phyloP scores from a whole-genome alignment of 2,329 filamentous ascomycete genomes.

The Coleophoma eucalyptorum region DNA sequence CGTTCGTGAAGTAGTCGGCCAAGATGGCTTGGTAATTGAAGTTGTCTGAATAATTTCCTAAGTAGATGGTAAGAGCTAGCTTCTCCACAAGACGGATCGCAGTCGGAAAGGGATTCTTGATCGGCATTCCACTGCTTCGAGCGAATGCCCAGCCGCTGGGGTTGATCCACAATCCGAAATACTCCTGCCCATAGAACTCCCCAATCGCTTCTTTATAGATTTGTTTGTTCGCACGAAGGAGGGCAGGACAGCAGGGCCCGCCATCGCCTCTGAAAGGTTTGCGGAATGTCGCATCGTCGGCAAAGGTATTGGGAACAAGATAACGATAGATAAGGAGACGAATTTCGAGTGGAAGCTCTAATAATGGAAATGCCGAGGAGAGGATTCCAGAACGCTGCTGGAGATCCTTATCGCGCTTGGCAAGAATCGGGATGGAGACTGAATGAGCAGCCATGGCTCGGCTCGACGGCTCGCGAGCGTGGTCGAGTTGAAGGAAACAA shows the following conservation, averaged over 20 bases:
- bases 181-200: background rate
- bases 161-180: background rate
- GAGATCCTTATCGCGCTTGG: background rate
- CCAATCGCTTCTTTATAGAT: background rate
- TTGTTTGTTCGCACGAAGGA: conserved; percentile 1
- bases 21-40: background rate
- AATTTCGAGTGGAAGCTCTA: background rate
- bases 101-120: background rate
- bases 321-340: background rate
- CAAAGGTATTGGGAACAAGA: background rate
- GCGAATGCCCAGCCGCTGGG: background rate
- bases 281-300: background rate
- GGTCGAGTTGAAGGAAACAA: too few species aligned
- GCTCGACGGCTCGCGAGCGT: too few species aligned
- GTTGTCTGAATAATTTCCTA: conserved; percentile 1
- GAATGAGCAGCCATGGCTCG: too few species aligned
- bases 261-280: background rate
- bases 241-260: background rate
- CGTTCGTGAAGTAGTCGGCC: background rate
- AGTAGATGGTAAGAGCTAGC: background rate
- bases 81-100: background rate
- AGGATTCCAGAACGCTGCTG: background rate
- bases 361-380: background rate
- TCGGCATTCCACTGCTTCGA: background rate
- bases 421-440: background rate